phyloP scores from a whole-genome alignment of 768 basidiomycete genomes.

The Roridomyces roridus region DNA sequence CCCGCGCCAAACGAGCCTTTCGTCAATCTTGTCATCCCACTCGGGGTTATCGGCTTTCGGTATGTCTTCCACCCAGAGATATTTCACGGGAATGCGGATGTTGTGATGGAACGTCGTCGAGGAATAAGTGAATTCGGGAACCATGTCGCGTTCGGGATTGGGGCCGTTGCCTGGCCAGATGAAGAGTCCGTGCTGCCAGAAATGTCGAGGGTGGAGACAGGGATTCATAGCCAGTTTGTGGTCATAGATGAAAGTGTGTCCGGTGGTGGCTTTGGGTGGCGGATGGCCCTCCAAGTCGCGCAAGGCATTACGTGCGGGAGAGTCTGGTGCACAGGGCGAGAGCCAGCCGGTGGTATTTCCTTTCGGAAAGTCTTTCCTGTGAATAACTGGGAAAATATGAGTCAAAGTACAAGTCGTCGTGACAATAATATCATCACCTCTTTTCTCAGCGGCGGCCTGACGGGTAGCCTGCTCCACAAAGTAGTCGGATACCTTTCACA shows the following conservation, averaged over 20 bases:
- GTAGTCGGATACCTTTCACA: conserved; percentile 21
- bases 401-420: too few relatives aligned
- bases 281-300: conserved; percentile 40
- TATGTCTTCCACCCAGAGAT: conserved; percentile 53
- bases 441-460: conserved; percentile 24
- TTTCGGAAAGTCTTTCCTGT: conserved; percentile 38
- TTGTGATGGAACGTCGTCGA: conserved; percentile 59
- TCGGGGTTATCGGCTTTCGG: conserved; percentile 57
- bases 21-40: conserved; percentile 69
- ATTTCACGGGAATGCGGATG: conserved; percentile 55
- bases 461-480: conserved; percentile 30
- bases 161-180: conserved; percentile 56
- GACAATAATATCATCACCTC: too few relatives aligned
- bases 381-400: conserved; percentile 29
- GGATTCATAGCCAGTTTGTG: conserved; percentile 56
- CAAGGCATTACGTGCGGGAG: conserved; percentile 42
- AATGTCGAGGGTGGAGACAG: conserved; percentile 50
- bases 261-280: conserved; percentile 37
- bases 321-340: conserved; percentile 46
- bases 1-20: conserved; percentile 75
- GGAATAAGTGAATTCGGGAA: conserved; percentile 62
- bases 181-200: conserved; percentile 59
- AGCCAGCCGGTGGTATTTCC: conserved; percentile 41
- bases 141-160: conserved; percentile 42
- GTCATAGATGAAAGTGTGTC: conserved; percentile 54